Evolutionary conservation across 2,329 filamentous ascomycete species (phyloP).

Genomic region (Aspergillus sp.): DNA sequence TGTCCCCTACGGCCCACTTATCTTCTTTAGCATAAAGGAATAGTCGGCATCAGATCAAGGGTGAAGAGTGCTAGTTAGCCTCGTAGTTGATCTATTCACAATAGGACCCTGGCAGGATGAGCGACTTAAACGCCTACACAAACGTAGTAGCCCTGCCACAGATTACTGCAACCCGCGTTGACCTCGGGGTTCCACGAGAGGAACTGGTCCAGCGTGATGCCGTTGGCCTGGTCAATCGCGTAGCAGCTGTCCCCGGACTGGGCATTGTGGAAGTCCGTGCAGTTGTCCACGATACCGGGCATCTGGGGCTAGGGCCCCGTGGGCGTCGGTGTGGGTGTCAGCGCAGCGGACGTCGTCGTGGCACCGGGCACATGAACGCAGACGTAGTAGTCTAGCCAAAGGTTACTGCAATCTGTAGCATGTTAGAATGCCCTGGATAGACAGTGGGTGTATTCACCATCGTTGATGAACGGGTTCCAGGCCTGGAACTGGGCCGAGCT

Average conservation of each 20-base stretch:
- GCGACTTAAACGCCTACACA: constrained; percentile 6
- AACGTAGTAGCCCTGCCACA: constrained; percentile 6
- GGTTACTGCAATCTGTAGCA: constrained; percentile 5
- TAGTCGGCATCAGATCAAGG: too few species aligned
- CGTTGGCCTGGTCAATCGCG: constrained; percentile 3
- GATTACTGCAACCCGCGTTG: constrained; percentile 5
- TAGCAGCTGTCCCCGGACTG: constrained; percentile 7
- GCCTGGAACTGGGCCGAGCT: background rate
- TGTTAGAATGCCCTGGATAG: too few species aligned
- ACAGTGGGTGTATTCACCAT: too few species aligned
- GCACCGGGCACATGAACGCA: constrained; percentile 4
- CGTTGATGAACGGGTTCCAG: background rate
- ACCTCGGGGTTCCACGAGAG: constrained; percentile 7
- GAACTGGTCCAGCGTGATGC: constrained; percentile 8
- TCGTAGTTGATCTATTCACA: too few species aligned
- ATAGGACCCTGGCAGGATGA: too few species aligned
- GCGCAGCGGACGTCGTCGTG: constrained; percentile 1
- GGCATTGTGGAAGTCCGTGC: constrained; percentile 9
- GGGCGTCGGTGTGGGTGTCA: constrained; percentile 1
- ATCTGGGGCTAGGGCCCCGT: constrained; percentile 3
- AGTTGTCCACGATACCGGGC: constrained; percentile 6
- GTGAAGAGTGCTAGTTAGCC: too few species aligned
- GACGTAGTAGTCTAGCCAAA: constrained; percentile 8
- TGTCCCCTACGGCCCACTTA: too few species aligned
- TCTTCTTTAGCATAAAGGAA: too few species aligned